Evolutionary conservation across 768 basidiomycete genomes (phyloP).

Genomic region (Podaxis sp.): DNA sequence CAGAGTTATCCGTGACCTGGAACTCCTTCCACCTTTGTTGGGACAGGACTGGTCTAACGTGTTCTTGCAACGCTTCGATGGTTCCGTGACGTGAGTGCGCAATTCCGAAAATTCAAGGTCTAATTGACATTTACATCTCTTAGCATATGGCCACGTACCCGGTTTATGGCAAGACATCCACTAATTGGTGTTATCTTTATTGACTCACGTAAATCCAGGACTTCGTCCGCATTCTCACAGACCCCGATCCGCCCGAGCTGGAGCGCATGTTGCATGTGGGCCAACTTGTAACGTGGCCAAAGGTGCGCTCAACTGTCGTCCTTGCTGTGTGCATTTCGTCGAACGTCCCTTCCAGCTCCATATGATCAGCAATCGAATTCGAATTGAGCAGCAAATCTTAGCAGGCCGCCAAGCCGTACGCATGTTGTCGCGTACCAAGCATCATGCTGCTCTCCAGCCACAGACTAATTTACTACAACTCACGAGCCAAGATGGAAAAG

Average conservation of each 20-base stretch:
- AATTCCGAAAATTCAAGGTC: neutral
- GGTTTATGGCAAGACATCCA: slow-evolving; percentile 53
- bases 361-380: slow-evolving; percentile 91
- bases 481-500: slow-evolving; percentile 14
- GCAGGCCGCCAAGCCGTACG: slow-evolving; percentile 76
- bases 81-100: slow-evolving; percentile 75
- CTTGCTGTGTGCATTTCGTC: neutral
- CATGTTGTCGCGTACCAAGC: slow-evolving; percentile 43
- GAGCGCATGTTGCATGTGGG: slow-evolving; percentile 87
- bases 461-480: slow-evolving; percentile 22
- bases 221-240: slow-evolving; percentile 81
- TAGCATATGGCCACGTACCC: slow-evolving; percentile 85
- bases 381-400: slow-evolving; percentile 80
- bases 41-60: slow-evolving; percentile 97
- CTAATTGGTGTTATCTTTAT: neutral
- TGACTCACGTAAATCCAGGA: slow-evolving; percentile 46
- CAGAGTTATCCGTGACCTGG: slow-evolving; percentile 96
- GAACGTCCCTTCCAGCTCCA: slow-evolving; percentile 56
- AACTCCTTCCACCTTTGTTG: slow-evolving; percentile 88
- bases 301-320: slow-evolving; percentile 45
- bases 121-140: slow-evolving; percentile 9
- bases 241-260: slow-evolving; percentile 79
- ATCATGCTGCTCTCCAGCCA: slow-evolving; percentile 21
- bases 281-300: slow-evolving; percentile 94
- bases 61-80: slow-evolving; percentile 93